Base-by-base conservation (phyloP, 2,329 filamentous ascomycete genomes). In the Pseudogymnoascus sp. region DNA sequence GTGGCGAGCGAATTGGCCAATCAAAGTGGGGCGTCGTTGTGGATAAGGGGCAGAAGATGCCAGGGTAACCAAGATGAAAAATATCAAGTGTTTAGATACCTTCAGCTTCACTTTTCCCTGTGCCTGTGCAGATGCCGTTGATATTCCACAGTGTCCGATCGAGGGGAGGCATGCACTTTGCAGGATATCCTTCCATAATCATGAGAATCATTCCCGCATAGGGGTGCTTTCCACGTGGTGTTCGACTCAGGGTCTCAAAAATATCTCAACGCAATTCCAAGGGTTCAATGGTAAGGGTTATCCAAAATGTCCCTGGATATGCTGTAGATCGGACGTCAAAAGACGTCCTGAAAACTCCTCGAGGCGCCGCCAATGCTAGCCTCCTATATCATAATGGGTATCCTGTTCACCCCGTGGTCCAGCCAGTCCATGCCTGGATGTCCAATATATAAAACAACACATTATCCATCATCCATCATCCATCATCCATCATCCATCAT, bases 1-100 rank as follows among this genome's bases (percentile, higher is more conserved):
- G 50, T 56, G 50, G 50, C 50, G 50, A 56, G n/a, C 28, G 28
- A 56, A 56, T 56, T 56, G 50, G 28, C 50, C 50, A 56, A 56
- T 56, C 50, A 56, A 56, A 56, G 50, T 21, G 28, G 50, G 50
- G 50, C 50, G 16, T 8, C 28, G 50, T 21, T 56, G 50, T 56
- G 50, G 50, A 56, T 56, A 56, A 56, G 50, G 50, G 50, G 50
- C 7, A 56, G 50, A 56, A 56, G 28, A 33, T 31, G 18, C 25
- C 47, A 56, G 10, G 25, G 3, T 3, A 25, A 53, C 14, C 23
- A 53, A 53, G 23, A 16, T 11, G 47, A 53, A 18, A 47, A 33
- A 56, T 14, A 35, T 33, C 10, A 56, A 35, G 16, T 21, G 28
- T 33, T 33, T 2, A 33, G 50, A 56, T 33, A 56, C 2, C 16